Conservation (phyloP, 352 stramenopile species). For the Globisporangium nunn region DNA sequence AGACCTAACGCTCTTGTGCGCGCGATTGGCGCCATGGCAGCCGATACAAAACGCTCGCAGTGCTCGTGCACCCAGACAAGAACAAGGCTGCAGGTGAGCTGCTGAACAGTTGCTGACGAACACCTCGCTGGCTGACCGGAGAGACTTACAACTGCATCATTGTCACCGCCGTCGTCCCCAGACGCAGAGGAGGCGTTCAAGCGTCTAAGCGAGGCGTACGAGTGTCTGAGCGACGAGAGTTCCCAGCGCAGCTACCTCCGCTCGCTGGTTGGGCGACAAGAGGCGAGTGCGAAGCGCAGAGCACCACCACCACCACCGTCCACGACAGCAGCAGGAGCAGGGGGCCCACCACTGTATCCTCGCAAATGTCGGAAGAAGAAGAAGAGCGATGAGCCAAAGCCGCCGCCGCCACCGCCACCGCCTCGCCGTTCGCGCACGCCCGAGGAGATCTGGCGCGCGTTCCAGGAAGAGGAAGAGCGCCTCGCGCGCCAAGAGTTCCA, state of each 20-base stretch:
- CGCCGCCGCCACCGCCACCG: not conserved
- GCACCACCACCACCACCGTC: conserved; percentile 6
- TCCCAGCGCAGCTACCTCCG: conserved; percentile 47
- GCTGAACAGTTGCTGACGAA: not conserved
- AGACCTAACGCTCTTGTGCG: not conserved
- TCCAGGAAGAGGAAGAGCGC: conserved; percentile 68
- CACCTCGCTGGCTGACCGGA: not conserved
- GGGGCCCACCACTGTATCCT: conserved; percentile 8
- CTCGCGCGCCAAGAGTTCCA: conserved; percentile 49
- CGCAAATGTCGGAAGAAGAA: conserved; percentile 17
- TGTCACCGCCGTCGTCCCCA: conserved; percentile 10
- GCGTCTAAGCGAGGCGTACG: conserved; percentile 66
- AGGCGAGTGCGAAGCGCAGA: not conserved
- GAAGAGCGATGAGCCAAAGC: conserved; percentile 3
- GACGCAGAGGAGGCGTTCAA: conserved; percentile 74
- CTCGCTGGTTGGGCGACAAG: conserved; percentile 14
- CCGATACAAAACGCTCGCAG: conserved; percentile 43
- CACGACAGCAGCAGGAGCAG: not conserved
- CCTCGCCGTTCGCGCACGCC: conserved; percentile 30
- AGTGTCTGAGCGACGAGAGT: conserved; percentile 49
- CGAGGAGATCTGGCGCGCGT: conserved; percentile 63
- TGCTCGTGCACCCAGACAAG: conserved; percentile 58
- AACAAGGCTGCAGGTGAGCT: conserved; percentile 28
- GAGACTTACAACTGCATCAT: not conserved
- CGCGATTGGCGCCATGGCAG: not conserved